Base-by-base conservation (phyloP, 2,329 filamentous ascomycete species). In the Beauveria rudraprayagi region DNA sequence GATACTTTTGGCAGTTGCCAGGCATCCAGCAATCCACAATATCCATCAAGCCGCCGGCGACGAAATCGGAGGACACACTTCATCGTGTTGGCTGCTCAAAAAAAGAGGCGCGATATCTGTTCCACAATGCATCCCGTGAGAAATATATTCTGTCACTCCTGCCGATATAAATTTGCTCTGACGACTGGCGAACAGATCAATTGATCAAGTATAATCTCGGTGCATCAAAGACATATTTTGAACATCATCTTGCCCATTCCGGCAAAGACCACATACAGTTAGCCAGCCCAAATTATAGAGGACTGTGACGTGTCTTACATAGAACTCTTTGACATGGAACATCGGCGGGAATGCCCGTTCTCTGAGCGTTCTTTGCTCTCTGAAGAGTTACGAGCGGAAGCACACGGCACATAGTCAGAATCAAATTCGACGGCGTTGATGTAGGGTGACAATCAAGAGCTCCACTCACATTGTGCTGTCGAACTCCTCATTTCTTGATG, bases 21-120 rank as follows among this genome's bases (percentile, higher is more conserved):
- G 96, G 76, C 66, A 96, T 92, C 92, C 92, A 96, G 65, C 86
- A 83, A 71, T 96, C 92, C 87, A 96, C 93, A 60, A 95, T 89
- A 19, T 68, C 69, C 34, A 37, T 62, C 44, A 68, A 46, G 26
- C 63, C 56, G 2, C 59, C 56, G 8, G 56, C 58, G 24, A 64
- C 60, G 22, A 66, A 65, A 6, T 62, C 62, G 48, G 34, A 62
- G 41, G 48, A 62, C 56, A 46, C 53, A 67, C 65, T 50, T 66
- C 61, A 69, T 17, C 67, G 62, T 10, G 56, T 47, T 19, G 64
- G 65, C 53, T 70, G 68, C 46, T 68, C 68, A 22, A 2, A 61
- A 63, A 57, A 70, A 67, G 61, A 70, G 69, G 5, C 65, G 64
- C 65, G 64, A 63, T 67, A 70, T 34, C 67, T 69, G 60, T 70